Percentiles rank a stretch among this genome's conserved stretches.
Conservation (phyloP, 177 flowering plant species). For the Telopea speciosissima region DNA sequence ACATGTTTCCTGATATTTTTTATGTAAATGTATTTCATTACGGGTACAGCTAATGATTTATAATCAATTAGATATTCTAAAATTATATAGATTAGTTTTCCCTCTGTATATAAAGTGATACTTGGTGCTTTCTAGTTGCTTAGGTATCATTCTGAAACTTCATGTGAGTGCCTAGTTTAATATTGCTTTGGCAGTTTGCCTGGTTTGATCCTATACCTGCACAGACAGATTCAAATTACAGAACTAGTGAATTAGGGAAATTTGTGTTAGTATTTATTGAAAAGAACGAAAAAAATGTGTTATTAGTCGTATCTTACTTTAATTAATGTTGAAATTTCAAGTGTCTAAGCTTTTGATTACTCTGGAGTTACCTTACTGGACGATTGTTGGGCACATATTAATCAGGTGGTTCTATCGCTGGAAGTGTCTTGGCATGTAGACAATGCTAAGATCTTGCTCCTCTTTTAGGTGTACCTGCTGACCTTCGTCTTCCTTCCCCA, state of each 20-base stretch:
- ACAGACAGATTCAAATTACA: not conserved
- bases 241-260: not conserved
- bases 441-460: not conserved
- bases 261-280: too few species aligned
- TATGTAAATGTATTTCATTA: too few species aligned
- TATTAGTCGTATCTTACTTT: too few species aligned
- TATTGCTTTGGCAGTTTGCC: not conserved
- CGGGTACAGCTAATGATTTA: not conserved
- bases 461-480: not conserved
- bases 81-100: too few species aligned
- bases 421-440: too few species aligned
- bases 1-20: not conserved
- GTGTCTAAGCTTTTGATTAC: too few species aligned
- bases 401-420: too few species aligned
- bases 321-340: too few species aligned
- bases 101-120: not conserved
- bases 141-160: not conserved
- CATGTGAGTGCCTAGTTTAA: not conserved
- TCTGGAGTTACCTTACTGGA: too few species aligned
- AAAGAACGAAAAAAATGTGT: too few species aligned
- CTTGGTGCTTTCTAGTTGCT: not conserved
- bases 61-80: not conserved
- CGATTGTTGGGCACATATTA: too few species aligned
- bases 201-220: too few species aligned
- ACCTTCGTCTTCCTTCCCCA: not conserved